Percentiles rank a stretch among this genome's conserved stretches.
Evolutionary conservation across 441 rosid species (phyloP).

Genomic region (Pelargonium exstipulatum): DNA sequence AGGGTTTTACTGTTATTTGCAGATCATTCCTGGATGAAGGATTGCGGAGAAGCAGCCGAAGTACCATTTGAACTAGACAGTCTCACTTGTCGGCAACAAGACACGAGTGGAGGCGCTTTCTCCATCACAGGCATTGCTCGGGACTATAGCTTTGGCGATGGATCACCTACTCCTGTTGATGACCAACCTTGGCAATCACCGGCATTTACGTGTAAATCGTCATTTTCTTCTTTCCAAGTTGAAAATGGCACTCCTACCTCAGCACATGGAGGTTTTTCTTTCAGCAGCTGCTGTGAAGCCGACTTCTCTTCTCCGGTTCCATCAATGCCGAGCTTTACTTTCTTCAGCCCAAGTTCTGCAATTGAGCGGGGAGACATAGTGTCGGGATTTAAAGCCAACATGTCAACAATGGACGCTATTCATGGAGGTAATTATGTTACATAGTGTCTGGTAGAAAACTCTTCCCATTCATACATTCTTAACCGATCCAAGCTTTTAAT

Average conservation of each 20-base stretch:
- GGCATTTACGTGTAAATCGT: conserved; percentile 36
- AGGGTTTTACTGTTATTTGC: conserved; percentile 21
- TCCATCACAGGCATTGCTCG: conserved; percentile 31
- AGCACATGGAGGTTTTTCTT: conserved; percentile 50
- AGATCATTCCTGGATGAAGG: conserved; percentile 71
- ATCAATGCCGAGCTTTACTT: conserved; percentile 69
- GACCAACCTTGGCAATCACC: conserved; percentile 31
- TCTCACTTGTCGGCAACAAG: conserved; percentile 30
- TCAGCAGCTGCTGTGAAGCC: conserved; percentile 36
- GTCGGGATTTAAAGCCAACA: conserved; percentile 9
- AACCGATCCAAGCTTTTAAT: no score
- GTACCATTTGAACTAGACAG: conserved; percentile 32
- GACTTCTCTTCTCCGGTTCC: conserved; percentile 39
- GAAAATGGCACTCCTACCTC: conserved; percentile 25
- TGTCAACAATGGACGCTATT: conserved; percentile 24
- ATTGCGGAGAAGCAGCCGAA: conserved; percentile 31
- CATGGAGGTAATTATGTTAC: conserved; percentile 34
- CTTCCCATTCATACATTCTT: no score
- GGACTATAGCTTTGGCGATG: conserved; percentile 57
- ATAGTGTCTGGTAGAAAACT: background rate
- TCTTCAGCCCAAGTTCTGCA: conserved; percentile 41
- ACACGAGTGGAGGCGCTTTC: conserved; percentile 40
- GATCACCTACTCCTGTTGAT: conserved; percentile 22
- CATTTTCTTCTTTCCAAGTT: conserved; percentile 49
- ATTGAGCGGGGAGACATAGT: conserved; percentile 21